A percentile compares a stretch with the other conserved stretches of the same genome.
phyloP scores from a whole-genome alignment of 148 eudicot genomes.

The Beta vulgaris region DNA sequence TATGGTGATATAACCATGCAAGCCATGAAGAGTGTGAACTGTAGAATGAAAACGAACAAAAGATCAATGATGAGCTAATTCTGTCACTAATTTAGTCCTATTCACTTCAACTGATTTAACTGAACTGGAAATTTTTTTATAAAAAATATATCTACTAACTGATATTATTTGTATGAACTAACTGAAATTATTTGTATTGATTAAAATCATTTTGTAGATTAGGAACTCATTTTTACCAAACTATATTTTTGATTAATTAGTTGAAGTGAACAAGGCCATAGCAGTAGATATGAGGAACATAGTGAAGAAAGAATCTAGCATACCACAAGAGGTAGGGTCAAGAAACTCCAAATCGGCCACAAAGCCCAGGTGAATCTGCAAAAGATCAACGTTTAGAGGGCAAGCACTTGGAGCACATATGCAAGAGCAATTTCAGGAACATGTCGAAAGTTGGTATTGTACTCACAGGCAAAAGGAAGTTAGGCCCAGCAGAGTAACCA shows the following conservation, averaged over 20 bases:
- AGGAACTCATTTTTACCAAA: too few relatives aligned
- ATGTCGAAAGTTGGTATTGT: slow-evolving; percentile 6
- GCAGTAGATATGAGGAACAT: not conserved
- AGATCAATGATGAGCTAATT: not conserved
- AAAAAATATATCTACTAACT: too few relatives aligned
- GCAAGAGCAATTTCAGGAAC: not conserved
- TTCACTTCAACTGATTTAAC: too few relatives aligned
- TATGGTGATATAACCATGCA: slow-evolving; percentile 69
- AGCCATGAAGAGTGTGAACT: slow-evolving; percentile 91
- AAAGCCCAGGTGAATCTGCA: slow-evolving; percentile 68
- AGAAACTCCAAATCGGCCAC: slow-evolving; percentile 61
- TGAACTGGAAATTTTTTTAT: too few relatives aligned
- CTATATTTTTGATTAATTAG: too few relatives aligned
- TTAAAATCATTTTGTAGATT: too few relatives aligned
- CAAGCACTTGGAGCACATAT: not conserved
- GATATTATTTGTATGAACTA: too few relatives aligned
- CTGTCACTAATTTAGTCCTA: not conserved
- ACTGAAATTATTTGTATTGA: too few relatives aligned
- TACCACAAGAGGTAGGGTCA: slow-evolving; percentile 55
- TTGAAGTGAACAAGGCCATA: too few relatives aligned
- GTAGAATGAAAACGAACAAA: slow-evolving; percentile 21
- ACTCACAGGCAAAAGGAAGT: slow-evolving; percentile 83
- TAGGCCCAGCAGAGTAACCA: slow-evolving; percentile 65
- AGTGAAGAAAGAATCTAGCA: slow-evolving; percentile 5
- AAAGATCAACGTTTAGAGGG: slow-evolving; percentile 24